These are phyloP conservation scores for grape (Vitis vinifera) DNA, from an alignment of 164 flowering plant genomes.

Conservation along the genomic window DNA sequence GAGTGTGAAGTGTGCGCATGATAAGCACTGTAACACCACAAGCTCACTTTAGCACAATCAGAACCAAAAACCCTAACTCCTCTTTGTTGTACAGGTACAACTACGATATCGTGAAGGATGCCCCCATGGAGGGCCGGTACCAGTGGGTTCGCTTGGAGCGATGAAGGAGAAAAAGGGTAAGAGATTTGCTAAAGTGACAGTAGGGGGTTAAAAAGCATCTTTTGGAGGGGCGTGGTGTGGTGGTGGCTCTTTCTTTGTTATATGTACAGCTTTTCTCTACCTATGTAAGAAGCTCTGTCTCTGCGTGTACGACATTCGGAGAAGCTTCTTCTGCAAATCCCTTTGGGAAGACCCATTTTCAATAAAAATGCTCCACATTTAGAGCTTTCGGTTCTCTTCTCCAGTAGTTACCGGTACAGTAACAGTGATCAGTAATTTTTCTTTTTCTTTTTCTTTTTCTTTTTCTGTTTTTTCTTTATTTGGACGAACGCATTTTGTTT, in stretches of 20 bases:
- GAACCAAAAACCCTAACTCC: constrained; percentile 6
- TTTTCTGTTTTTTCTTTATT: neutral
- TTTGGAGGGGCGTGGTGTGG: neutral
- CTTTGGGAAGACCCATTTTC: neutral
- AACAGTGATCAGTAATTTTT: neutral
- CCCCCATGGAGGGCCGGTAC: constrained; percentile 71
- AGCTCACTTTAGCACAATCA: constrained; percentile 17
- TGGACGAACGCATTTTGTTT: neutral
- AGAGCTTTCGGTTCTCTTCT: neutral
- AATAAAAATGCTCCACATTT: neutral
- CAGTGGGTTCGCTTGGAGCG: constrained; percentile 66
- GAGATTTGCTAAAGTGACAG: neutral
- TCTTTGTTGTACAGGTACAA: constrained; percentile 59
- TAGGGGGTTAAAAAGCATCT: neutral
- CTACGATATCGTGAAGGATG: constrained; percentile 64
- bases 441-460: neutral
- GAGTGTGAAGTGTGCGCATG: constrained; percentile 27
- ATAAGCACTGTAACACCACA: constrained; percentile 7
- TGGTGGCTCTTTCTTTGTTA: neutral
- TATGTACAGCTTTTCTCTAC: neutral
- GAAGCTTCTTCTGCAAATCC: neutral
- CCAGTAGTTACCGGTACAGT: neutral
- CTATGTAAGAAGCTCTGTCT: neutral
- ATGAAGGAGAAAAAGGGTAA: constrained; percentile 16
- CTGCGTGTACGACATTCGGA: neutral